Evolutionary conservation across 2,329 filamentous ascomycete genomes (phyloP).

Genomic region (Nigrospora sphaerica): DNA sequence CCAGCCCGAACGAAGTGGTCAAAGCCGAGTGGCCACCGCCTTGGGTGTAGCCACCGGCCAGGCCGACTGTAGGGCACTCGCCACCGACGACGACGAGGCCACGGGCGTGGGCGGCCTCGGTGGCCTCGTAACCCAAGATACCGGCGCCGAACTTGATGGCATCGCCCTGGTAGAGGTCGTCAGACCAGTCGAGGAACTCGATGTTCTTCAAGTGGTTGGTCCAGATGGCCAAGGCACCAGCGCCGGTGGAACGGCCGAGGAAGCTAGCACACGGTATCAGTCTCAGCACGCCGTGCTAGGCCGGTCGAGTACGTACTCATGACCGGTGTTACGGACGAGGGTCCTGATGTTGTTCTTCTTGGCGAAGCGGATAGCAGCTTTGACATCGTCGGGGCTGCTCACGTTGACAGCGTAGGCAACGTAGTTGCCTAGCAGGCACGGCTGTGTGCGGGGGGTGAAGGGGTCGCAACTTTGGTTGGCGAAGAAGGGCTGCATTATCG

Average conservation of each 20-base stretch:
- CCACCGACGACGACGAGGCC: conserved; percentile 37
- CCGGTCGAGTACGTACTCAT: conserved; percentile 31
- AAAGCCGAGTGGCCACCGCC: conserved; percentile 45
- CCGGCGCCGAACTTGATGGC: conserved; percentile 21
- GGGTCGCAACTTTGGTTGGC: conserved; percentile 28
- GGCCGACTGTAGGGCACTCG: conserved; percentile 40
- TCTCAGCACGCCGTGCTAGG: conserved; percentile 33
- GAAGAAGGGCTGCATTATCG: conserved; percentile 22
- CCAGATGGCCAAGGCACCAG: conserved; percentile 21
- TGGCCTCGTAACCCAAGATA: conserved; percentile 15
- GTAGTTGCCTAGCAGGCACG: conserved; percentile 30
- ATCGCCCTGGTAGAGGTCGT: conserved; percentile 13
- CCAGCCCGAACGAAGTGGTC: conserved; percentile 35
- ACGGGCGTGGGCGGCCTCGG: conserved; percentile 20
- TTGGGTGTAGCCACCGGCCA: conserved; percentile 45
- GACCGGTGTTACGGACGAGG: conserved; percentile 35
- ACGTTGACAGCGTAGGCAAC: conserved; percentile 19
- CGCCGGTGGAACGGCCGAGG: conserved; percentile 21
- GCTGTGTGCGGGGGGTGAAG: conserved; percentile 32
- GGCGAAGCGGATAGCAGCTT: conserved; percentile 20
- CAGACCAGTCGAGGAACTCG: conserved; percentile 13
- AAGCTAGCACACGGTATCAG: conserved; percentile 34
- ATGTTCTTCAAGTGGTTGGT: conserved; percentile 22
- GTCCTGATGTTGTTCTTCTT: conserved; percentile 29
- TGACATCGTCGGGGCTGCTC: conserved; percentile 6